A percentile compares a stretch with the other conserved stretches of the same genome.
Conservation (phyloP, 2,329 filamentous ascomycete species). For the Scytalidium lignicola region DNA sequence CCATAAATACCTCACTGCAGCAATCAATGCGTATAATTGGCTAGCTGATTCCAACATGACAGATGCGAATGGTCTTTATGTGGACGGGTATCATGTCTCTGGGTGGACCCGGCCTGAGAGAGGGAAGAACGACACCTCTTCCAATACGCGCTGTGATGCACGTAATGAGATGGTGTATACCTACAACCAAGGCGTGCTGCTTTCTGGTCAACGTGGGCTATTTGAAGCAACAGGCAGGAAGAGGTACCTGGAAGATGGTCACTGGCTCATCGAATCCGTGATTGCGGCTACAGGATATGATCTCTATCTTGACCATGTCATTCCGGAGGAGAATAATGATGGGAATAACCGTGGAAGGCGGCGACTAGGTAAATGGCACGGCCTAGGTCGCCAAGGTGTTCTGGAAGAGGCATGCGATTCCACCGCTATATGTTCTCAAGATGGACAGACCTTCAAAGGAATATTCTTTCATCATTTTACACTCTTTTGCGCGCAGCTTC, state of each 20-base stretch:
- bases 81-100: constrained; percentile 83
- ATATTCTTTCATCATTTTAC: constrained; percentile 90
- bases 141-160: constrained; percentile 70
- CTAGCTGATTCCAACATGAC: constrained; percentile 75
- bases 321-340: constrained; percentile 31
- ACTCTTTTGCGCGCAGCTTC: constrained; percentile 68
- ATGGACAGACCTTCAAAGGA: constrained; percentile 87
- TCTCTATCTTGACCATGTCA: constrained; percentile 32
- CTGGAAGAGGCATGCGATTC: constrained; percentile 83
- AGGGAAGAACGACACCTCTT: constrained; percentile 43
- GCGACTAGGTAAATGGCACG: constrained; percentile 51
- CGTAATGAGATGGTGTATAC: constrained; percentile 89
- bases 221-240: constrained; percentile 72
- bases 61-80: constrained; percentile 67
- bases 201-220: constrained; percentile 74
- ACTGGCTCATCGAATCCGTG: constrained; percentile 68
- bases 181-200: constrained; percentile 89
- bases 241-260: constrained; percentile 71
- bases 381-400: constrained; percentile 73
- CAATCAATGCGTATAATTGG: constrained; percentile 77
- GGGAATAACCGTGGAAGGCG: background rate
- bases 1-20: constrained; percentile 64
- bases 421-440: constrained; percentile 68
- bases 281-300: constrained; percentile 76
- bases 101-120: constrained; percentile 43